phyloP scores from a whole-genome alignment of 2,329 filamentous ascomycete species.

The Beauveria bassiana region DNA sequence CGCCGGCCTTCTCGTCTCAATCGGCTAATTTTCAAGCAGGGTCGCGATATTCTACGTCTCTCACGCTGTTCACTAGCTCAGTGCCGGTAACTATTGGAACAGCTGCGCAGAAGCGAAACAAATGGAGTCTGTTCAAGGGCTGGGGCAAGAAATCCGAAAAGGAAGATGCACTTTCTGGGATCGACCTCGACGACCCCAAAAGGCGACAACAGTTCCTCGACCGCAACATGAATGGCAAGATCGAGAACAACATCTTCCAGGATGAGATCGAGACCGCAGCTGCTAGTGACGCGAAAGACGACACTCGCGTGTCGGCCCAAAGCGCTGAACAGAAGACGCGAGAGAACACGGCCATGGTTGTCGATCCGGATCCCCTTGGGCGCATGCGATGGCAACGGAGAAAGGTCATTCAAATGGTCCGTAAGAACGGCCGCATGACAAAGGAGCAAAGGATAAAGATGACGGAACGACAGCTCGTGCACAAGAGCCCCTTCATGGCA shows the following conservation, averaged over 20 bases:
- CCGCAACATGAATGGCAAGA: slow-evolving; percentile 31
- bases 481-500: slow-evolving; percentile 65
- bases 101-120: slow-evolving; percentile 30
- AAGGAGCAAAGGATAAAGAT: slow-evolving; percentile 60
- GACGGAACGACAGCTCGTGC: slow-evolving; percentile 45
- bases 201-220: slow-evolving; percentile 34
- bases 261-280: slow-evolving; percentile 39
- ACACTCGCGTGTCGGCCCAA: not conserved
- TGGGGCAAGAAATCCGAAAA: slow-evolving; percentile 25
- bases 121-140: slow-evolving; percentile 33
- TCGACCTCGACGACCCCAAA: slow-evolving; percentile 35
- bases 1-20: not conserved
- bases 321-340: slow-evolving; percentile 22
- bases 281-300: slow-evolving; percentile 31
- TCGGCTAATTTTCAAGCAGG: not conserved
- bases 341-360: slow-evolving; percentile 50
- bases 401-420: slow-evolving; percentile 72
- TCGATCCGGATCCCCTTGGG: slow-evolving; percentile 68
- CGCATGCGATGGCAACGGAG: slow-evolving; percentile 73
- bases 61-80: not conserved
- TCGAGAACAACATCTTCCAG: slow-evolving; percentile 55
- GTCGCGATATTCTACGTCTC: not conserved
- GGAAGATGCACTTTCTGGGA: slow-evolving; percentile 20
- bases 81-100: not conserved
- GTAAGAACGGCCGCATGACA: slow-evolving; percentile 44